Percentiles rank a stretch among this genome's conserved stretches.
Evolutionary conservation across 768 basidiomycete genomes (phyloP).

Genomic region (Dacryopinax primogenitus): DNA sequence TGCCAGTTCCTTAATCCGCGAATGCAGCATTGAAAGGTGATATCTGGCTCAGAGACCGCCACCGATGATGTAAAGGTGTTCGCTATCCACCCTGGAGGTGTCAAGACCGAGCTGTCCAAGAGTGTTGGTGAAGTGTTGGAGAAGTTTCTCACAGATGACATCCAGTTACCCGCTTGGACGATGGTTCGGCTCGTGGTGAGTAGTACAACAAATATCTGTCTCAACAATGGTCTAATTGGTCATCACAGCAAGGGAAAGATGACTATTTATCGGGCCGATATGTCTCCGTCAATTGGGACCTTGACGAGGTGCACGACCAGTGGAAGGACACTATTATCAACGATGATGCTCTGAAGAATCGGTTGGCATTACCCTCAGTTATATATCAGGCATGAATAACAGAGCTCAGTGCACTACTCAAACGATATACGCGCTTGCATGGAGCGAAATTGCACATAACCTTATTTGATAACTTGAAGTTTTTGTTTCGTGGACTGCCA

Average conservation of each 20-base stretch:
- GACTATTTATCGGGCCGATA: background rate
- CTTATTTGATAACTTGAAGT: background rate
- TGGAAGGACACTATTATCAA: slow-evolving; percentile 1
- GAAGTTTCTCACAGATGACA: background rate
- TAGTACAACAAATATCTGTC: background rate
- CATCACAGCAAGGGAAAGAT: slow-evolving; percentile 16
- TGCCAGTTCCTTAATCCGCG: background rate
- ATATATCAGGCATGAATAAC: background rate
- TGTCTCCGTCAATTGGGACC: slow-evolving; percentile 10
- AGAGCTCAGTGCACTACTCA: too few relatives aligned
- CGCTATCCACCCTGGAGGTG: slow-evolving; percentile 14
- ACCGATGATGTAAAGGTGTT: slow-evolving; percentile 8
- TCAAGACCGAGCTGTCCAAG: slow-evolving; percentile 15
- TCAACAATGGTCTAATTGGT: background rate
- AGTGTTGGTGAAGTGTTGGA: background rate
- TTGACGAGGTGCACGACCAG: slow-evolving; percentile 4
- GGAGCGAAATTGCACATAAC: background rate
- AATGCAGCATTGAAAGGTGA: slow-evolving; percentile 4
- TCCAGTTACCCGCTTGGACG: background rate
- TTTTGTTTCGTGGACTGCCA: background rate
- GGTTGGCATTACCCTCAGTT: slow-evolving; percentile 1
- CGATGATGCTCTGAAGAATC: slow-evolving; percentile 7
- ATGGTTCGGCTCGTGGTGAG: background rate
- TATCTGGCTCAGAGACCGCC: background rate
- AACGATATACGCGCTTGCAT: too few relatives aligned